phyloP scores from a whole-genome alignment of 1,284 basidiomycete species.

The Trametes versicolor region DNA sequence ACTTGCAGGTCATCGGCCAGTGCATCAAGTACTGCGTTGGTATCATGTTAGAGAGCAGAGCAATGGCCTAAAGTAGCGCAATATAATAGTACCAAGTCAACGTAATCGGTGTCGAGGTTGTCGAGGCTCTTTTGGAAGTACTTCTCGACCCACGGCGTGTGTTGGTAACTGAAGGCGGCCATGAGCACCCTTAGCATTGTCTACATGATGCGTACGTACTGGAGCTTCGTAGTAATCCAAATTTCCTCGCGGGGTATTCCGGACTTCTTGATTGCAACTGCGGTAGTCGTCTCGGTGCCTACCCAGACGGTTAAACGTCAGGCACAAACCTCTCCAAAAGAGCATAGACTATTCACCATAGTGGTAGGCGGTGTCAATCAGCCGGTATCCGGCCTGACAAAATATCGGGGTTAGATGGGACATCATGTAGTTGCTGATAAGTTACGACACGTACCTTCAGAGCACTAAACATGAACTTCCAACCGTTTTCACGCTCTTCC shows the following conservation, averaged over 20 bases:
- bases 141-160: conserved; percentile 37
- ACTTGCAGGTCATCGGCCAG: conserved; percentile 44
- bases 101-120: conserved; percentile 44
- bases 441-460: conserved; percentile 32
- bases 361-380: conserved; percentile 44
- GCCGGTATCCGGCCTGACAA: conserved; percentile 41
- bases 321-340: not conserved
- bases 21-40: conserved; percentile 45
- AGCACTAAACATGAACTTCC: conserved; percentile 40
- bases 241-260: conserved; percentile 54
- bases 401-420: not conserved
- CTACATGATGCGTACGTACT: conserved; percentile 18
- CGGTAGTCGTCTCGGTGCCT: conserved; percentile 53
- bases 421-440: not conserved
- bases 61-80: not conserved
- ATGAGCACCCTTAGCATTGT: too few species aligned
- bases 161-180: conserved; percentile 20
- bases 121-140: conserved; percentile 44
- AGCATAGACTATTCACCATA: conserved; percentile 36
- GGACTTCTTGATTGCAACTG: conserved; percentile 52
- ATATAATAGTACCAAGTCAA: conserved; percentile 40
- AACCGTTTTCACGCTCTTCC: conserved; percentile 38
- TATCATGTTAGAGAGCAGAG: not conserved
- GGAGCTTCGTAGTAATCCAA: conserved; percentile 55
- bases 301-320: not conserved